phyloP scores from a whole-genome alignment of 1,139 yeast species.

The Suzukiozyma palmioleophila region DNA sequence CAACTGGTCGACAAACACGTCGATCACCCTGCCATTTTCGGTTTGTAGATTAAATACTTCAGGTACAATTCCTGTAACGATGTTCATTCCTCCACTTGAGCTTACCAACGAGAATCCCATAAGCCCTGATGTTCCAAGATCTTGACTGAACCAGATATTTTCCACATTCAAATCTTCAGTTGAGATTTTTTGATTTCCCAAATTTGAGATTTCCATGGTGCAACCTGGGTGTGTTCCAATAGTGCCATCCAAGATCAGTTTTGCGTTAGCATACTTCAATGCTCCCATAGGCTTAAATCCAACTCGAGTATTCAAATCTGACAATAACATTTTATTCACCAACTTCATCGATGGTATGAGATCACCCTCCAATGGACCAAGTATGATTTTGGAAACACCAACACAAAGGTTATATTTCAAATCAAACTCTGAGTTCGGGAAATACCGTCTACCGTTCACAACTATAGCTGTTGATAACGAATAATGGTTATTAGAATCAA shows the following conservation, averaged over 20 bases:
- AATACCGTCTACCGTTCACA: constrained; percentile 24
- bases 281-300: constrained; percentile 19
- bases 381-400: constrained; percentile 8
- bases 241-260: constrained; percentile 9
- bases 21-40: constrained; percentile 5
- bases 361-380: constrained; percentile 13
- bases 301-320: constrained; percentile 10
- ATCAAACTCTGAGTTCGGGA: constrained; percentile 11
- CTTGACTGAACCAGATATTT: constrained; percentile 22
- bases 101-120: constrained; percentile 18
- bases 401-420: constrained; percentile 18
- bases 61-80: constrained; percentile 13
- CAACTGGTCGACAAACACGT: constrained; percentile 7
- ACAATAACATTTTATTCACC: constrained; percentile 8
- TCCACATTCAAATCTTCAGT: constrained; percentile 14
- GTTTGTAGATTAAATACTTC: constrained; percentile 1
- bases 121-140: constrained; percentile 17
- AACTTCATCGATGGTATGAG: constrained; percentile 8
- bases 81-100: constrained; percentile 19
- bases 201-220: constrained; percentile 25
- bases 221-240: constrained; percentile 10
- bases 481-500: constrained; percentile 6
- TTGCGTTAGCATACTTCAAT: constrained; percentile 12
- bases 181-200: constrained; percentile 16
- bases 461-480: constrained; percentile 14